Conservation (phyloP, 2,329 filamentous ascomycete genomes). For the Chrysosporium queenslandicum region DNA sequence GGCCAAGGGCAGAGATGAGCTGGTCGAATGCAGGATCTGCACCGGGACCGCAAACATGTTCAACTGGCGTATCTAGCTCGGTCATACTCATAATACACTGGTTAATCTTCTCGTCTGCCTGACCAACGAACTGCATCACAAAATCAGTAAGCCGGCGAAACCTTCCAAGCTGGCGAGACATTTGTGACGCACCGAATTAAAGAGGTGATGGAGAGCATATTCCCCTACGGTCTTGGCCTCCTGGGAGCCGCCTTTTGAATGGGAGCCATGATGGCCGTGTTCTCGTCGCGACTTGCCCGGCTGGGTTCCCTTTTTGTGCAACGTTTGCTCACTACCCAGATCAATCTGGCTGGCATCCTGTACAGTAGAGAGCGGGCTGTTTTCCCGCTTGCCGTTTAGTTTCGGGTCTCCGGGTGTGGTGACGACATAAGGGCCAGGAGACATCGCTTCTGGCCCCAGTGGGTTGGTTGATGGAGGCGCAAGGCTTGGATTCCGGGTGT, state of each 20-base stretch:
- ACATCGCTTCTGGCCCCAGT: slow-evolving; percentile 76
- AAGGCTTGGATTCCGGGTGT: slow-evolving; percentile 76
- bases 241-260: slow-evolving; percentile 58
- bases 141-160: slow-evolving; percentile 21
- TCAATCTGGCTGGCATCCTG: slow-evolving; percentile 26
- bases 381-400: slow-evolving; percentile 26
- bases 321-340: slow-evolving; percentile 21
- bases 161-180: slow-evolving; percentile 16
- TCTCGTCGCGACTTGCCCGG: slow-evolving; percentile 57
- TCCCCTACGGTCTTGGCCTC: slow-evolving; percentile 93
- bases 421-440: slow-evolving; percentile 51
- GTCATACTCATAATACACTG: slow-evolving; percentile 72
- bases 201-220: slow-evolving; percentile 91
- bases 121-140: slow-evolving; percentile 65
- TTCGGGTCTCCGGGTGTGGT: slow-evolving; percentile 42
- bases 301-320: slow-evolving; percentile 44
- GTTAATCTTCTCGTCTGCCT: slow-evolving; percentile 93
- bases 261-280: slow-evolving; percentile 63
- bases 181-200: slow-evolving; percentile 68
- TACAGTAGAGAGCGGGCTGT: slow-evolving; percentile 29
- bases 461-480: slow-evolving; percentile 57
- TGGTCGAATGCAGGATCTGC: slow-evolving; percentile 87
- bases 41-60: slow-evolving; percentile 80
- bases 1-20: slow-evolving; percentile 81
- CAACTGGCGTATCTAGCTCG: slow-evolving; percentile 73